Evolutionary conservation across 768 basidiomycete species (phyloP).

Genomic region (Suillus subalutaceus): DNA sequence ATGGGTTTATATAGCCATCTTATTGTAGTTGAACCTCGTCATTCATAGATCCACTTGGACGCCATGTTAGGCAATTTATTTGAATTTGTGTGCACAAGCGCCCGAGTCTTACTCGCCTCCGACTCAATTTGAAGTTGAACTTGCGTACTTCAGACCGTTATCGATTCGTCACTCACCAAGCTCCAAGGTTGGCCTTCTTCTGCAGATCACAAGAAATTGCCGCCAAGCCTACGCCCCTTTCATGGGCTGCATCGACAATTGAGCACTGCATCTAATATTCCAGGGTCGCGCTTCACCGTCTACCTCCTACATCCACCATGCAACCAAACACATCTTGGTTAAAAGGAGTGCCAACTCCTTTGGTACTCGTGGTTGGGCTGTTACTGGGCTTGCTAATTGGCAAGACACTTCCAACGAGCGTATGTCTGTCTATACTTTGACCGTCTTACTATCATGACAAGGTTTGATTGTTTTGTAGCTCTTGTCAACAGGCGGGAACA

Average conservation of each 20-base stretch:
- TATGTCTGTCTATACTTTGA: slow-evolving; percentile 21
- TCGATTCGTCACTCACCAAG: neutral
- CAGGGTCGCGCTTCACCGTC: neutral
- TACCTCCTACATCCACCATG: slow-evolving; percentile 22
- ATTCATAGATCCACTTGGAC: neutral
- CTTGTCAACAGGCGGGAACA: slow-evolving; percentile 58
- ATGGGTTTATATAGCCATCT: neutral
- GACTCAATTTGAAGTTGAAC: slow-evolving; percentile 3
- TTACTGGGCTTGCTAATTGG: slow-evolving; percentile 63
- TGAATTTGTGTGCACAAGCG: slow-evolving; percentile 6
- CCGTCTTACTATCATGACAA: neutral
- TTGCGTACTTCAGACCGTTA: slow-evolving; percentile 2
- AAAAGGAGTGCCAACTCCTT: slow-evolving; percentile 53
- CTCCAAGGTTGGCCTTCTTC: neutral
- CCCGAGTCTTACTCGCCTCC: neutral
- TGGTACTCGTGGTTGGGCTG: slow-evolving; percentile 63
- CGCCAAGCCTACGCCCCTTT: slow-evolving; percentile 3
- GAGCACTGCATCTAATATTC: neutral
- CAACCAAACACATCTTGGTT: slow-evolving; percentile 33
- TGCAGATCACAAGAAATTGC: slow-evolving; percentile 3
- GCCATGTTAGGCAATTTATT: slow-evolving; percentile 5
- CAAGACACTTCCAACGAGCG: slow-evolving; percentile 43
- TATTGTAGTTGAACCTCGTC: neutral
- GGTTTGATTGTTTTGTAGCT: slow-evolving; percentile 29
- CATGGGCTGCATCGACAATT: neutral